These are phyloP conservation scores for Dryas integrifolia DNA, from an alignment of 331 rosid genomes.

Conservation along the genomic window DNA sequence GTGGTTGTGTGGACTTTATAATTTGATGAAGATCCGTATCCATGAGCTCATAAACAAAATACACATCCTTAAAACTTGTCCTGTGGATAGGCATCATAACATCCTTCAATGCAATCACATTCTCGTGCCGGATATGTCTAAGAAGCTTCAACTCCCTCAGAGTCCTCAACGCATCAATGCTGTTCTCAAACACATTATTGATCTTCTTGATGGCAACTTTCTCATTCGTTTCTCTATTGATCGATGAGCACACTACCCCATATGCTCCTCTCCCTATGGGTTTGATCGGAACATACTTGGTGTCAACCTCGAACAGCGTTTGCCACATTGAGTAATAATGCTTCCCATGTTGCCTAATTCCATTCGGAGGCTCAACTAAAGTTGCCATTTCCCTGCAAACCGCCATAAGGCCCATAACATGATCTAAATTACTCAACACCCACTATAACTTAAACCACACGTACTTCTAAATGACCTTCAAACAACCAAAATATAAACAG, in stretches of 20 bases:
- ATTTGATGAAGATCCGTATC: slow-evolving; percentile 56
- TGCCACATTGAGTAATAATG: slow-evolving; percentile 55
- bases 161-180: slow-evolving; percentile 44
- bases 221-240: slow-evolving; percentile 45
- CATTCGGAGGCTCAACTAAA: slow-evolving; percentile 46
- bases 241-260: slow-evolving; percentile 51
- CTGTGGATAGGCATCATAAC: slow-evolving; percentile 47
- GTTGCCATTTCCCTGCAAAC: slow-evolving; percentile 43
- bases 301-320: slow-evolving; percentile 48
- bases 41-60: slow-evolving; percentile 59
- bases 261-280: slow-evolving; percentile 55
- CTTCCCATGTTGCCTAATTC: slow-evolving; percentile 40
- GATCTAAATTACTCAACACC: slow-evolving; percentile 11
- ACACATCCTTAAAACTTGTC: slow-evolving; percentile 44
- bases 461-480: background rate
- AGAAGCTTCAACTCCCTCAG: slow-evolving; percentile 56
- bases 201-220: slow-evolving; percentile 61
- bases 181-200: slow-evolving; percentile 46
- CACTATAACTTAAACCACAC: background rate
- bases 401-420: background rate
- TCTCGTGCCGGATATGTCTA: slow-evolving; percentile 41
- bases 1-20: slow-evolving; percentile 50
- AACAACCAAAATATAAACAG: background rate
- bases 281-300: slow-evolving; percentile 50
- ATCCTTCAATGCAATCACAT: slow-evolving; percentile 54